Evolutionary conservation across 179 eudicot genomes (phyloP).

Genomic region (Patellifolia procumbens): DNA sequence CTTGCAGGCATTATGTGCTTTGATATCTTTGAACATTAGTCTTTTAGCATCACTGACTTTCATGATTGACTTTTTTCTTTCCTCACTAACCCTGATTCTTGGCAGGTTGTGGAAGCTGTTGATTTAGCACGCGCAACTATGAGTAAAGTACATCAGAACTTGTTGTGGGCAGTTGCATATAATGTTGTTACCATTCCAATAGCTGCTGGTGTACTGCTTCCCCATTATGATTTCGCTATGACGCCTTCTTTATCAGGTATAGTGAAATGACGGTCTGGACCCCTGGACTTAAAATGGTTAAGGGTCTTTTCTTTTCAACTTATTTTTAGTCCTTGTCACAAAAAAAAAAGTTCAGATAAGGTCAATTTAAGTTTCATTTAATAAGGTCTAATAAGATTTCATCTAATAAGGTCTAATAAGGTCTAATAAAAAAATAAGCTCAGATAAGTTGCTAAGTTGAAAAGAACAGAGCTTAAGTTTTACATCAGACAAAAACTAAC

Average conservation of each 20-base stretch:
- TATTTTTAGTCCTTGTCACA: too few species aligned
- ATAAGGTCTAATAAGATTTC: too few species aligned
- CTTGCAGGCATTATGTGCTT: neutral
- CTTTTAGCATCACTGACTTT: neutral
- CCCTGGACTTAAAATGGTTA: neutral
- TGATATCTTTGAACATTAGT: too few species aligned
- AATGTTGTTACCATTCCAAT: slow-evolving; percentile 80
- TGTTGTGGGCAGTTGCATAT: slow-evolving; percentile 90
- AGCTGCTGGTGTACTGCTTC: slow-evolving; percentile 93
- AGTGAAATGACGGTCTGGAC: neutral
- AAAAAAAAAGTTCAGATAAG: too few species aligned
- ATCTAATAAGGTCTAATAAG: too few species aligned
- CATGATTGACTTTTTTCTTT: neutral
- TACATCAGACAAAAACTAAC: too few species aligned
- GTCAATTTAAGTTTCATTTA: too few species aligned
- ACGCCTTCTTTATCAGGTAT: slow-evolving; percentile 97
- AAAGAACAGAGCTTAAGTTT: too few species aligned
- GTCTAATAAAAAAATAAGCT: too few species aligned
- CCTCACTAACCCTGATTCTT: slow-evolving; percentile 11
- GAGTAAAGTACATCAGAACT: slow-evolving; percentile 87
- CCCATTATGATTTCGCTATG: slow-evolving; percentile 93
- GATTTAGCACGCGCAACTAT: slow-evolving; percentile 87
- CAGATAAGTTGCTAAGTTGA: too few species aligned
- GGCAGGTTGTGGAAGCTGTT: slow-evolving; percentile 82
- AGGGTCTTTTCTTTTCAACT: too few species aligned